Conservation (phyloP, 2,329 filamentous ascomycete species). For the Mycosphaerella arachidis region DNA sequence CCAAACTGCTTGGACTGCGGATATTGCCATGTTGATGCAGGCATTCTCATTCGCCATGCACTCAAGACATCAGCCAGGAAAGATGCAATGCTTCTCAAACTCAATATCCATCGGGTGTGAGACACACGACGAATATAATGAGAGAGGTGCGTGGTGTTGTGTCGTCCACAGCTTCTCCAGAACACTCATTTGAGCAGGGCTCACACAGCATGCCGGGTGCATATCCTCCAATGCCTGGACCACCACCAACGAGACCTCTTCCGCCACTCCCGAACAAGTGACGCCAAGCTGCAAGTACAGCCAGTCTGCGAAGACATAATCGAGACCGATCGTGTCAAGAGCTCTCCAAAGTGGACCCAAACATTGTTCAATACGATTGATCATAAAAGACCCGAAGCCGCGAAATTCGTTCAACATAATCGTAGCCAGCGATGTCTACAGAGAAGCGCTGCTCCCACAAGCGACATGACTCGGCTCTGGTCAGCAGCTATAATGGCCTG, state of each 20-base stretch:
- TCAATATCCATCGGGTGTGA: neutral
- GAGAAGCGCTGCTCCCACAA: neutral
- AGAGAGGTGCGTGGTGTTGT: neutral
- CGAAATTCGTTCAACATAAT: neutral
- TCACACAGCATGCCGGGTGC: slow-evolving; percentile 7
- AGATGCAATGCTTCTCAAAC: neutral
- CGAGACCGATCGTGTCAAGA: neutral
- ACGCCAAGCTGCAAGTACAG: neutral
- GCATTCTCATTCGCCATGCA: neutral
- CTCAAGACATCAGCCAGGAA: neutral
- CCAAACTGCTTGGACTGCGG: neutral
- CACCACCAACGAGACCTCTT: slow-evolving; percentile 15
- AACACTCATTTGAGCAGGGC: neutral
- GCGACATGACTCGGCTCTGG: neutral
- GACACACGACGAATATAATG: neutral
- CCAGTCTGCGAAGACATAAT: neutral
- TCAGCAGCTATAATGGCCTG: neutral
- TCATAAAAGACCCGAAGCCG: neutral
- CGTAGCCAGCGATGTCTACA: neutral
- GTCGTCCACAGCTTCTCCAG: neutral
- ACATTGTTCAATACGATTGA: neutral
- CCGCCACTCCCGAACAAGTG: slow-evolving; percentile 12
- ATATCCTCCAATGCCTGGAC: slow-evolving; percentile 16
- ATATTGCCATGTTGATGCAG: neutral
- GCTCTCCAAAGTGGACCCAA: neutral